A percentile compares a stretch with the other conserved stretches of the same genome.
Evolutionary conservation across 345 rosid species (phyloP).

Genomic region (Eucalyptus urophylla): DNA sequence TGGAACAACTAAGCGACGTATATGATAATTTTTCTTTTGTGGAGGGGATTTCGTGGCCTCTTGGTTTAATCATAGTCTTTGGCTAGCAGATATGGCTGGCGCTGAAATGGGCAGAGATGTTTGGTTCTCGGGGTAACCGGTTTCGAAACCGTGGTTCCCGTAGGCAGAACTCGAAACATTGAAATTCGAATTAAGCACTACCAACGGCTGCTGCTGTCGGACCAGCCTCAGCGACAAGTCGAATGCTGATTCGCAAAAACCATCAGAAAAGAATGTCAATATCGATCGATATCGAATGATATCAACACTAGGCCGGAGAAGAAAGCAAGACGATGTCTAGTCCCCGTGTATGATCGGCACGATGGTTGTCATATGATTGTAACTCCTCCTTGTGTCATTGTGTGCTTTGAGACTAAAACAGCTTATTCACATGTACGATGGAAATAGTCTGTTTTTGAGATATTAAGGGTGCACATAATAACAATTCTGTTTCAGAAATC

Average conservation of each 20-base stretch:
- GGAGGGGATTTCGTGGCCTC: neutral
- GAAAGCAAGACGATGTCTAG: neutral
- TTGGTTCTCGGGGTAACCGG: neutral
- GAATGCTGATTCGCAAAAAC: too few species aligned
- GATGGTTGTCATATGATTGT: neutral
- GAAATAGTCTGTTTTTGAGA: neutral
- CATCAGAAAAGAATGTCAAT: too few species aligned
- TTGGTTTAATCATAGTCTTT: neutral
- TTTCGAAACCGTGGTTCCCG: neutral
- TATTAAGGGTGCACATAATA: fast-evolving
- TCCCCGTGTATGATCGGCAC: neutral
- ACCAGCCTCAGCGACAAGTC: neutral
- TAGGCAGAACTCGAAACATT: neutral
- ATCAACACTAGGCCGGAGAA: too few species aligned
- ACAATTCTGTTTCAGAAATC: fast-evolving
- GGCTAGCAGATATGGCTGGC: neutral
- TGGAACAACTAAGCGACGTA: neutral
- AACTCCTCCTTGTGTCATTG: neutral
- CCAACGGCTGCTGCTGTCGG: neutral
- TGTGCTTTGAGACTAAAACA: neutral
- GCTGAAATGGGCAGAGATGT: neutral
- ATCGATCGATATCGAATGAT: too few species aligned
- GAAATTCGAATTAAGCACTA: neutral
- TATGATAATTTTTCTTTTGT: neutral
- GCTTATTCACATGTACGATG: neutral